phyloP scores from a whole-genome alignment of 495 filamentous ascomycete genomes.

The Penicillium nucicola region DNA sequence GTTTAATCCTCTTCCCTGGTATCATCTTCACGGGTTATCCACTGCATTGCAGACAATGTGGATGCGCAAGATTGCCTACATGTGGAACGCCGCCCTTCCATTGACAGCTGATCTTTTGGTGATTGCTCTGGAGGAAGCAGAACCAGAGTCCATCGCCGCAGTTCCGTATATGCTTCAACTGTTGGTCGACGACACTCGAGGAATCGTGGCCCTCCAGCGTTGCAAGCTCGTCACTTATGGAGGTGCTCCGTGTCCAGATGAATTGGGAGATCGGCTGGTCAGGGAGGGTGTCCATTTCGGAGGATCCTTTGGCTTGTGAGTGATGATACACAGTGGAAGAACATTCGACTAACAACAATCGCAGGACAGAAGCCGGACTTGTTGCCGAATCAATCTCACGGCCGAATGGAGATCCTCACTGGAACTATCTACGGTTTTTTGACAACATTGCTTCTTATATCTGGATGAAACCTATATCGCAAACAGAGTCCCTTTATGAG shows the following conservation, averaged over 20 bases:
- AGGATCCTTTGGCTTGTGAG: constrained; percentile 52
- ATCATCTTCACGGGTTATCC: constrained; percentile 49
- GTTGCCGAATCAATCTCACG: constrained; percentile 49
- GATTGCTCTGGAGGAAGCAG: constrained; percentile 42
- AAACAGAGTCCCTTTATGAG: constrained; percentile 43
- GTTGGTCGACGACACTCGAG: constrained; percentile 45
- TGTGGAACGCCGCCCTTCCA: constrained; percentile 51
- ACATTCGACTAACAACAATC: constrained; percentile 8
- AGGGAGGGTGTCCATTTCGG: constrained; percentile 45
- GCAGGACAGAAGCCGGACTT: constrained; percentile 54
- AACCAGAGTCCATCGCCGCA: constrained; percentile 49
- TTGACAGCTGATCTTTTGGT: constrained; percentile 47
- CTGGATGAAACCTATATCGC: constrained; percentile 47
- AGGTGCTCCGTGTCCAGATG: constrained; percentile 54
- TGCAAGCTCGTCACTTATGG: constrained; percentile 50
- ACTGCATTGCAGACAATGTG: constrained; percentile 49
- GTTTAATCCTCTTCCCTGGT: constrained; percentile 56
- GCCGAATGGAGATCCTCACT: constrained; percentile 43
- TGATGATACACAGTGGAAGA: constrained; percentile 1
- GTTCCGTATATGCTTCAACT: constrained; percentile 57
- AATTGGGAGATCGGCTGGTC: constrained; percentile 53
- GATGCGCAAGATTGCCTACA: constrained; percentile 44
- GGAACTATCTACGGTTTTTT: constrained; percentile 52
- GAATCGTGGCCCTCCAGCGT: constrained; percentile 40
- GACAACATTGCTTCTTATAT: constrained; percentile 44